Base-by-base conservation (phyloP, 2,329 filamentous ascomycete genomes). In the Cordyceps cateniannulata region DNA sequence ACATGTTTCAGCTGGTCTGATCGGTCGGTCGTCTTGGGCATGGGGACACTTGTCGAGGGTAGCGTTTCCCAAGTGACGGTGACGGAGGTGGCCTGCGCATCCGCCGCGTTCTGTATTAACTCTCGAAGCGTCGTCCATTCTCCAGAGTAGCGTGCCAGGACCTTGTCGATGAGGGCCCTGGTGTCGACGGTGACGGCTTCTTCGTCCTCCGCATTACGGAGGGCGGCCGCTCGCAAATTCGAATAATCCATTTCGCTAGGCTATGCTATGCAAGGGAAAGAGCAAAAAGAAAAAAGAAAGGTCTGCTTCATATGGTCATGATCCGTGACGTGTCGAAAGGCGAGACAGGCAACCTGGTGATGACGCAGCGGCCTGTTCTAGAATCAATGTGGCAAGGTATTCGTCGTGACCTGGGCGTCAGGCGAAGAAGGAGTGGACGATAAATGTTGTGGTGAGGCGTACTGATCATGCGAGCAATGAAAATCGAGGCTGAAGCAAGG, bases 101-200 rank as follows among this genome's bases (percentile, higher is more conserved):
- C 95, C 65, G 95, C 93, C n/a, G 95, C 95, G 72, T 99, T 99
- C 71, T 99, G 95, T 49, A 99, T 92, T 63, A 99, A 86, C 73
- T 99, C 95, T 79, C 95, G 86, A 20, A 99, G 77, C 9, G 84
- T 89, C 6, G 85, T 92, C 88, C 93, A 97, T 79, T 99, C 96
- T 68, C 95, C 93, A 2, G 93, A 96, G 72, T 99, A 99, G 70
- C 95, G 84, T 10, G 95, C 95, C 54, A 99, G 83, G 12, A 99
- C 93, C 75, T 99, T 99, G 77, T 98, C 96, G 71, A 99, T 99
- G 68, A 99, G 76, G 48, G 95, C 95, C 70, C 96, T 84, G 53
- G 95, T 99, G 71, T 99, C 96, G 70, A 99, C 95, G 0, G 95
- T 99, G 61, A 99, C 95, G 47, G 95, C 95, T 75, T 98, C 95